These are phyloP conservation scores for Nannochloris sp. DNA, from an alignment of 139 green algal genomes.

Conservation along the genomic window DNA sequence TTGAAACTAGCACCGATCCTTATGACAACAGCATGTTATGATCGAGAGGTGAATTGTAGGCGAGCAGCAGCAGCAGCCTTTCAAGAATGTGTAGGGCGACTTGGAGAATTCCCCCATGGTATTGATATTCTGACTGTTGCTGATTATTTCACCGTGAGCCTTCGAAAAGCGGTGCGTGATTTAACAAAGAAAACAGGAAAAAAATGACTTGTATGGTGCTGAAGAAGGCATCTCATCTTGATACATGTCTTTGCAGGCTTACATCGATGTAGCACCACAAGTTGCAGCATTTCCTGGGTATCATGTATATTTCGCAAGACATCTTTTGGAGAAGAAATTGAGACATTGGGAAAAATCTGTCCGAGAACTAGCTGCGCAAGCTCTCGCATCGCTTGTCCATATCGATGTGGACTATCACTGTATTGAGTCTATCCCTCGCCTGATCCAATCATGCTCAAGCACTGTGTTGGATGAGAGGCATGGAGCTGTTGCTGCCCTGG, in stretches of 20 bases:
- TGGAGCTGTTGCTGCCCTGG: conserved; percentile 66
- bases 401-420: conserved; percentile 24
- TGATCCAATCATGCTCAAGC: conserved; percentile 44
- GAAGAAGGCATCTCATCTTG: too few species aligned
- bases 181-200: background rate
- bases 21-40: conserved; percentile 79
- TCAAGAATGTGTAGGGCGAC: conserved; percentile 80
- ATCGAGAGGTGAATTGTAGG: conserved; percentile 77
- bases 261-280: conserved; percentile 44
- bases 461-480: conserved; percentile 60
- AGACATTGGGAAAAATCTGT: conserved; percentile 85
- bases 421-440: conserved; percentile 27
- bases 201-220: too few species aligned
- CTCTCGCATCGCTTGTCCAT: conserved; percentile 57
- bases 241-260: conserved; percentile 35
- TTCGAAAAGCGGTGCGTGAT: conserved; percentile 3
- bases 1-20: conserved; percentile 57
- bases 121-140: conserved; percentile 81
- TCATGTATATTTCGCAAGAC: conserved; percentile 40
- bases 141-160: conserved; percentile 84
- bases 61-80: conserved; percentile 90
- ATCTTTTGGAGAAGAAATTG: conserved; percentile 78
- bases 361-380: conserved; percentile 63
- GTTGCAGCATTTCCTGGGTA: conserved; percentile 56
- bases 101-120: conserved; percentile 78